Percentiles rank a stretch among this genome's conserved stretches.
phyloP scores from a whole-genome alignment of 768 basidiomycete species.

The Dioszegia hungarica region DNA sequence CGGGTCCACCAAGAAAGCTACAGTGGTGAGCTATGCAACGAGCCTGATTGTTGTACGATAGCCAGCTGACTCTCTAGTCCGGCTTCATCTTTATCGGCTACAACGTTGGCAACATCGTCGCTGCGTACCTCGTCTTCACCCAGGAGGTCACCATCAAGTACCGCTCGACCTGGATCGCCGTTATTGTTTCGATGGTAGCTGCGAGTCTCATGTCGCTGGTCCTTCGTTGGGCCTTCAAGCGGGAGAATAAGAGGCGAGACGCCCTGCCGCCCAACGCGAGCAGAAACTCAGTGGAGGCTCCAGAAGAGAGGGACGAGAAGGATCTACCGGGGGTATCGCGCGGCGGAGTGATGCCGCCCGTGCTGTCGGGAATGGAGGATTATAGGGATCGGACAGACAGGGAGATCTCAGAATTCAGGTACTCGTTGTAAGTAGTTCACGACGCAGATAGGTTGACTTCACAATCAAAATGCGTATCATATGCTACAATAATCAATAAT shows the following conservation, averaged over 20 bases:
- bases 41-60: constrained; percentile 43
- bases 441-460: no score
- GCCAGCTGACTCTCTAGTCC: constrained; percentile 10
- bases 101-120: constrained; percentile 31
- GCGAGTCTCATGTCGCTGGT: constrained; percentile 24
- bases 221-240: constrained; percentile 25
- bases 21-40: constrained; percentile 24
- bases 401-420: constrained; percentile 35
- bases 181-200: constrained; percentile 46
- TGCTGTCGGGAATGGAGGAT: constrained; percentile 6
- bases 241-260: constrained; percentile 34
- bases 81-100: constrained; percentile 46
- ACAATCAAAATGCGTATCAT: background rate
- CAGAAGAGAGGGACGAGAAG: constrained; percentile 1
- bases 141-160: constrained; percentile 43
- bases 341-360: background rate
- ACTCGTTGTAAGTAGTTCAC: constrained; percentile 22
- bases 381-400: constrained; percentile 41
- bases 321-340: background rate
- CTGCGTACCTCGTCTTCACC: constrained; percentile 45
- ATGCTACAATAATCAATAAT: no score
- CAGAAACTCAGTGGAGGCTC: background rate
- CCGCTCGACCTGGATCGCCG: constrained; percentile 48
- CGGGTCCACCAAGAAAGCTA: constrained; percentile 49
- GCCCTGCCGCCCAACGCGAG: background rate